These are phyloP conservation scores for Bipolaris oryzae DNA, from an alignment of 2,329 filamentous ascomycete species.

Conservation along the genomic window DNA sequence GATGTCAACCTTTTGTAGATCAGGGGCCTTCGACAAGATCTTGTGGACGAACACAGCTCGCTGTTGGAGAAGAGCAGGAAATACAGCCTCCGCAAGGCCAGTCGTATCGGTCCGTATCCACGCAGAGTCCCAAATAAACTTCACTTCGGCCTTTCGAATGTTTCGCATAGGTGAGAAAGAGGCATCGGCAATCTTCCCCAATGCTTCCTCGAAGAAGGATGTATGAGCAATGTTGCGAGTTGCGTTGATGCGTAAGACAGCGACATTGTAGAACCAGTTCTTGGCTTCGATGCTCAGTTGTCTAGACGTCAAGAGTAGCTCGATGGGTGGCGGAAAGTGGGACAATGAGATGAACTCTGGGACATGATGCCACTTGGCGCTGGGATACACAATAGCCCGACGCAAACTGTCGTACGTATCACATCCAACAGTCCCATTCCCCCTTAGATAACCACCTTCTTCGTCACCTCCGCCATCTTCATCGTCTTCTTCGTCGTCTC, in stretches of 20 bases:
- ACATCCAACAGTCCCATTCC: constrained; percentile 5
- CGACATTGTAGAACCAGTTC: constrained; percentile 44
- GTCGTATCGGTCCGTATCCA: constrained; percentile 35
- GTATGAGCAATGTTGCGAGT: constrained; percentile 44
- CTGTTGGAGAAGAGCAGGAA: constrained; percentile 34
- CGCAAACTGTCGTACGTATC: constrained; percentile 6
- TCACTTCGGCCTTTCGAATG: constrained; percentile 41
- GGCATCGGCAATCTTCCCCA: constrained; percentile 36
- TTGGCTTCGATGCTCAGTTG: constrained; percentile 38
- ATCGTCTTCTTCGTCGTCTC: neutral
- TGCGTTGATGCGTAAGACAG: constrained; percentile 37
- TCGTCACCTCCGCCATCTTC: neutral
- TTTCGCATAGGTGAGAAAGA: constrained; percentile 44
- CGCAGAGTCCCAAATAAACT: constrained; percentile 43
- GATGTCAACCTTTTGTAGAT: constrained; percentile 34
- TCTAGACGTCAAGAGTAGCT: constrained; percentile 39
- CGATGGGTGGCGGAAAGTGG: constrained; percentile 37
- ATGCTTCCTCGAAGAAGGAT: constrained; percentile 40
- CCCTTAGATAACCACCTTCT: neutral
- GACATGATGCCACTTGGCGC: constrained; percentile 43
- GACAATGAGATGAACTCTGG: constrained; percentile 43
- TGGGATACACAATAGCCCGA: constrained; percentile 20
- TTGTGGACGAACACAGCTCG: constrained; percentile 32
- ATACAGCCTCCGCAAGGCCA: constrained; percentile 30
- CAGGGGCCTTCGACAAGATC: constrained; percentile 34